Percentiles rank a stretch among this genome's conserved stretches.
Evolutionary conservation across 2,329 filamentous ascomycete genomes (phyloP).

Genomic region (Huntiella decipiens): DNA sequence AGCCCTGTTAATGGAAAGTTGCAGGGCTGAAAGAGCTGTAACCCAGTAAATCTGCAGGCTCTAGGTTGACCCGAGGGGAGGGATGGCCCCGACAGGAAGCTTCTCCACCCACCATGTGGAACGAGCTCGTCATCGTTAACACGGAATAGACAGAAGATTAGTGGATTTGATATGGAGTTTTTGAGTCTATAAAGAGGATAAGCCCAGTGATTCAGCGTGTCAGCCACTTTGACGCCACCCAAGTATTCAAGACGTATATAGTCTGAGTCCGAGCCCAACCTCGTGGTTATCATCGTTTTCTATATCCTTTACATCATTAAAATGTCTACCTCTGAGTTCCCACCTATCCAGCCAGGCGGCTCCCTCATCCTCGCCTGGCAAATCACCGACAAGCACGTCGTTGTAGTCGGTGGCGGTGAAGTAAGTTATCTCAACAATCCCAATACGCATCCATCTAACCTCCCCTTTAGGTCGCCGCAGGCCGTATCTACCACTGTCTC

Average conservation of each 20-base stretch:
- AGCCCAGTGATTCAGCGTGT: neutral
- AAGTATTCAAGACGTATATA: neutral
- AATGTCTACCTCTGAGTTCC: conserved; percentile 31
- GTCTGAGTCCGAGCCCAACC: no score
- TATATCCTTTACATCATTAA: neutral
- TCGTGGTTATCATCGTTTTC: neutral
- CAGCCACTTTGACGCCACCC: neutral
- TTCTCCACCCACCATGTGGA: no score
- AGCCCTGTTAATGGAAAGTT: no score
- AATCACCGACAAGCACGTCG: conserved; percentile 66
- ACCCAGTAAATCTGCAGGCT: no score
- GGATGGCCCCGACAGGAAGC: no score
- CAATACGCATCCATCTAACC: neutral
- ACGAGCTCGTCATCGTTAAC: no score
- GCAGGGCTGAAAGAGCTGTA: no score
- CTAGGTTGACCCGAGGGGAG: no score
- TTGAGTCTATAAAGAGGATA: neutral
- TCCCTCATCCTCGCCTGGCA: conserved; percentile 95
- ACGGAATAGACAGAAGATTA: no score
- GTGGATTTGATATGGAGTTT: no score
- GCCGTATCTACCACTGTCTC: conserved; percentile 81
- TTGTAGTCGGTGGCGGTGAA: conserved; percentile 93
- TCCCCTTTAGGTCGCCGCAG: conserved; percentile 64
- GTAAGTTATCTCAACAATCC: conserved; percentile 29
- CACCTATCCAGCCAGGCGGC: conserved; percentile 70